Evolutionary conservation across 169 alveolate genomes (phyloP).

Genomic region (Neospora caninum): DNA sequence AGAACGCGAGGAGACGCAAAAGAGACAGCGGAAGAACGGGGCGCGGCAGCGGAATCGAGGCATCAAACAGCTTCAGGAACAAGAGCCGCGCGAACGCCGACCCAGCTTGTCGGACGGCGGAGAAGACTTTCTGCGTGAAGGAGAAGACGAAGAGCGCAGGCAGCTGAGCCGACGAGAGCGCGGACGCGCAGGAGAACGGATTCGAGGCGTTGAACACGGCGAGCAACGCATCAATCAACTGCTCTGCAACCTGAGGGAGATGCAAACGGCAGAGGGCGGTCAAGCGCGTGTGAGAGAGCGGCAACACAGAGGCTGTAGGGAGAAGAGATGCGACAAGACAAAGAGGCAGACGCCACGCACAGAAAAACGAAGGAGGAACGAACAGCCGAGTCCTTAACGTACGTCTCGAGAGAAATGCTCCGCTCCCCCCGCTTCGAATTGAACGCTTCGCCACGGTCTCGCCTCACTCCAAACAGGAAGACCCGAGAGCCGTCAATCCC

Average conservation of each 20-base stretch:
- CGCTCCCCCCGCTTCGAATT: too few relatives aligned
- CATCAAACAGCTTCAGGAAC: not conserved
- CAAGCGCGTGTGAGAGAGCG: not conserved
- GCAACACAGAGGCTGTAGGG: not conserved
- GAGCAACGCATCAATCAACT: not conserved
- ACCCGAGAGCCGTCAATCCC: too few relatives aligned
- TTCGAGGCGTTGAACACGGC: not conserved
- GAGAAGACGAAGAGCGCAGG: not conserved
- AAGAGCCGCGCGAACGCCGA: not conserved
- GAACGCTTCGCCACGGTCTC: too few relatives aligned
- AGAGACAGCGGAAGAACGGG: not conserved
- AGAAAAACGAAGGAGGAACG: not conserved
- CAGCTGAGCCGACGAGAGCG: not conserved
- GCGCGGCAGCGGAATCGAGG: conserved; percentile 1
- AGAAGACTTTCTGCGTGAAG: conserved; percentile 4
- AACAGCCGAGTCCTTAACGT: too few relatives aligned
- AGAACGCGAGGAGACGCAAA: not conserved
- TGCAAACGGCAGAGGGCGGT: not conserved
- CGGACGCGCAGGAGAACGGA: not conserved
- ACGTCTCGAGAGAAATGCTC: too few relatives aligned
- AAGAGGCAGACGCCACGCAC: not conserved
- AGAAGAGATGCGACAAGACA: not conserved
- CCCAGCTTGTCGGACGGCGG: not conserved
- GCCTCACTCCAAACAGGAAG: too few relatives aligned
- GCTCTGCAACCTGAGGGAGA: not conserved